Conservation (phyloP, 2,329 filamentous ascomycete genomes). For the Plenodomus lindquistii region DNA sequence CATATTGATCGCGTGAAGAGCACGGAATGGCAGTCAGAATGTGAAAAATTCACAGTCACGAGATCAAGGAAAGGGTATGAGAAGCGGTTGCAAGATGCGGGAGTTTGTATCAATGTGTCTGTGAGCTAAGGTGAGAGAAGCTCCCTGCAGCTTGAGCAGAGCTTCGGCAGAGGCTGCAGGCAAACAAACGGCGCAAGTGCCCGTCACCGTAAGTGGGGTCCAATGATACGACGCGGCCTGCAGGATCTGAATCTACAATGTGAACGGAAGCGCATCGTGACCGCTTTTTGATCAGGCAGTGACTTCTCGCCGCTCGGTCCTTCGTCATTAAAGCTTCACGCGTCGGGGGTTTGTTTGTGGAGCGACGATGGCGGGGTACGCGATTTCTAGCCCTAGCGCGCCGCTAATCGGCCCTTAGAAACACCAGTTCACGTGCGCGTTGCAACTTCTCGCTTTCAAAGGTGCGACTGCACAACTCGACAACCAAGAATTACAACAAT, state of each 20-base stretch:
- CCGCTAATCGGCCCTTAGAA: constrained; percentile 14
- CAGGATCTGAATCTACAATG: not conserved
- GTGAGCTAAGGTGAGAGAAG: constrained; percentile 8
- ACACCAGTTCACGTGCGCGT: constrained; percentile 34
- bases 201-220: constrained; percentile 2
- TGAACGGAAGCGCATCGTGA: not conserved
- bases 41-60: not conserved
- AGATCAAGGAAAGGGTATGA: not conserved
- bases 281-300: not conserved
- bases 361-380: constrained; percentile 18
- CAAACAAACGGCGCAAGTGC: constrained; percentile 21
- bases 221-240: not conserved
- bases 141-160: constrained; percentile 12
- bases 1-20: constrained; percentile 10
- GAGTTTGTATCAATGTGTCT: not conserved
- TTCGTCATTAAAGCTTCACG: too few species aligned
- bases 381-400: constrained; percentile 12
- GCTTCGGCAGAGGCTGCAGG: constrained; percentile 1
- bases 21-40: not conserved
- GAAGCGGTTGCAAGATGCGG: not conserved
- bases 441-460: not conserved
- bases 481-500: not conserved
- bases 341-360: constrained; percentile 6
- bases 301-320: too few species aligned
- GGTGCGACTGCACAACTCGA: not conserved